Evolutionary conservation across 1,139 yeast species (phyloP).

Genomic region (Lodderomyces oxycetoniae): DNA sequence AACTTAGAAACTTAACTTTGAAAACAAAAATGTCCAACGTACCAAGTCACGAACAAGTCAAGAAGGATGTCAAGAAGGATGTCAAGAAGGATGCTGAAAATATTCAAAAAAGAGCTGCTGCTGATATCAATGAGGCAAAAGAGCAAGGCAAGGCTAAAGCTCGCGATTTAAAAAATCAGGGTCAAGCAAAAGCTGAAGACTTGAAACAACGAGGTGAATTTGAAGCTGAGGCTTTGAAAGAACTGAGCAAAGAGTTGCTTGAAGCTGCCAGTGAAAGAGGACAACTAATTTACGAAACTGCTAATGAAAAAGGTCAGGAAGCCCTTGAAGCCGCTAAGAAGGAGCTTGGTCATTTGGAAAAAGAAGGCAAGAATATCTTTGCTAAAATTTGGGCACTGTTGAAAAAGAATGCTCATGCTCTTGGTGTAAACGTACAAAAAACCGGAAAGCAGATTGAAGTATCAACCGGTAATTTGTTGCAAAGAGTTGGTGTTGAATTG

Average conservation of each 20-base stretch:
- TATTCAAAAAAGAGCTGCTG: slow-evolving; percentile 18
- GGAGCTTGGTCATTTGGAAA: slow-evolving; percentile 26
- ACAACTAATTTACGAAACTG: slow-evolving; percentile 15
- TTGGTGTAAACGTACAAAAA: slow-evolving; percentile 11
- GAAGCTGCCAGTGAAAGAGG: slow-evolving; percentile 11
- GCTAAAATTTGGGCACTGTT: slow-evolving; percentile 15
- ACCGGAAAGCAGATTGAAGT: slow-evolving; percentile 11
- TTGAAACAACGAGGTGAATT: slow-evolving; percentile 17
- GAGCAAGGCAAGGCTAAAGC: slow-evolving; percentile 11
- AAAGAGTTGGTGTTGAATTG: slow-evolving; percentile 33
- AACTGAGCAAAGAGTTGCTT: slow-evolving; percentile 6
- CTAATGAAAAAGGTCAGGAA: slow-evolving; percentile 12
- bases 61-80: slow-evolving; percentile 20
- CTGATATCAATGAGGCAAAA: slow-evolving; percentile 9
- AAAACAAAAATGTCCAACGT: slow-evolving; percentile 10
- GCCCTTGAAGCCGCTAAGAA: slow-evolving; percentile 15
- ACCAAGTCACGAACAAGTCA: slow-evolving; percentile 23
- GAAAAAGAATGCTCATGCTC: slow-evolving; percentile 6
- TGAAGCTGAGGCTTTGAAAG: slow-evolving; percentile 12
- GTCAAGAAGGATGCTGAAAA: slow-evolving; percentile 23
- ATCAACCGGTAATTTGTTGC: slow-evolving; percentile 11
- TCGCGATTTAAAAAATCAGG: slow-evolving; percentile 14
- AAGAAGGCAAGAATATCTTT: slow-evolving; percentile 21
- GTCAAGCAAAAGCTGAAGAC: slow-evolving; percentile 11
- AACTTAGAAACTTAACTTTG: too few species aligned